Conservation (phyloP, 2,329 filamentous ascomycete genomes). For the Cladosporium sp. region DNA sequence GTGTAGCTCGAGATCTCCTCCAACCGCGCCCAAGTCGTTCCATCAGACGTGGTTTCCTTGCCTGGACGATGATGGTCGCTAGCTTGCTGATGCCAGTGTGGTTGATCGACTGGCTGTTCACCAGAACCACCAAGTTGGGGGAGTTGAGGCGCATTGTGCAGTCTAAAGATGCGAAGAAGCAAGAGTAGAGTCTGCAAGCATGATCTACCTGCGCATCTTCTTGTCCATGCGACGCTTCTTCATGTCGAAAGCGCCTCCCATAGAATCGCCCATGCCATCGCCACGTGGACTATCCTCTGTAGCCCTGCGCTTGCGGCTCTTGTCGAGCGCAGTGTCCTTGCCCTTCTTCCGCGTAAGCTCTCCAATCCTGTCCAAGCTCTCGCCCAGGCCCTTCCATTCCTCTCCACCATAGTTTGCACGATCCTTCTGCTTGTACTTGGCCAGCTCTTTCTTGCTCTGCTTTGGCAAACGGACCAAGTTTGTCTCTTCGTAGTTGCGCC, state of each 20-base stretch:
- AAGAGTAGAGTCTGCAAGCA: neutral
- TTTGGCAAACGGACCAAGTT: constrained; percentile 88
- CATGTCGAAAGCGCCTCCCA: constrained; percentile 64
- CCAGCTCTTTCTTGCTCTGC: constrained; percentile 80
- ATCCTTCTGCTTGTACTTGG: constrained; percentile 58
- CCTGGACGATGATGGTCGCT: constrained; percentile 2
- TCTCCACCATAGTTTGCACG: constrained; percentile 78
- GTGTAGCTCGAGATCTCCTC: constrained; percentile 25
- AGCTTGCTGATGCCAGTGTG: constrained; percentile 11
- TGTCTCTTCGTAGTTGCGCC: constrained; percentile 83
- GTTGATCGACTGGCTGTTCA: constrained; percentile 8
- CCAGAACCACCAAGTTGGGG: constrained; percentile 3
- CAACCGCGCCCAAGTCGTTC: constrained; percentile 20
- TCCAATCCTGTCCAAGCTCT: constrained; percentile 84
- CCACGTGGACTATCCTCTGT: constrained; percentile 71
- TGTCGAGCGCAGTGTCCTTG: constrained; percentile 67
- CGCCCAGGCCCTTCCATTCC: constrained; percentile 84
- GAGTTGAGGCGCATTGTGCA: neutral
- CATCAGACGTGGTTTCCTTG: constrained; percentile 23
- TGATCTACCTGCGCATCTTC: constrained; percentile 42
- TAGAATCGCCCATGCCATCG: constrained; percentile 64
- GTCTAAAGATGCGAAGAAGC: constrained; percentile 7
- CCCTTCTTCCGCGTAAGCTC: constrained; percentile 72
- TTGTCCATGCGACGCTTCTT: constrained; percentile 57
- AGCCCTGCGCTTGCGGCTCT: constrained; percentile 80